Conservation (phyloP, 352 stramenopile genomes). For the Pythium volutum region DNA sequence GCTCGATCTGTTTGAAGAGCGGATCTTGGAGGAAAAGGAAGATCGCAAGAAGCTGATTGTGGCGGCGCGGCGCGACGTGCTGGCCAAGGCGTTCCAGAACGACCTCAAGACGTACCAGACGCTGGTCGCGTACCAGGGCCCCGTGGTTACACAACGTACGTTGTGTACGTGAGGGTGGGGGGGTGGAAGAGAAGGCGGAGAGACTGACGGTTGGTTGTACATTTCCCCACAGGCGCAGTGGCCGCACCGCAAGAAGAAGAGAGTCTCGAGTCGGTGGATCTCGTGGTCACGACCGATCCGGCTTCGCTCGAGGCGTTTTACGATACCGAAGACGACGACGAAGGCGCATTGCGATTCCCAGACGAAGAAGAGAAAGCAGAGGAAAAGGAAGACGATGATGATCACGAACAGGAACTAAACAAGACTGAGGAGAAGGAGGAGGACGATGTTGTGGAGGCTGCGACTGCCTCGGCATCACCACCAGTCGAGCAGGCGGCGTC, state of each 20-base stretch:
- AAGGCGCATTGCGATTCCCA: constrained; percentile 1
- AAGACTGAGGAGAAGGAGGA: too few species aligned
- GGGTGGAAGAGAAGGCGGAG: too few species aligned
- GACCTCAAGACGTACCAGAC: constrained; percentile 82
- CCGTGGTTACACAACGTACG: constrained; percentile 13
- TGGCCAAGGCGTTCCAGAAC: constrained; percentile 66
- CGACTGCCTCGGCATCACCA: not conserved
- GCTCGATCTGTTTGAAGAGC: constrained; percentile 65
- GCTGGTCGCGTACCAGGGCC: constrained; percentile 54
- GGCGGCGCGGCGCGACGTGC: constrained; percentile 46
- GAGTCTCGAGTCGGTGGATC: constrained; percentile 69
- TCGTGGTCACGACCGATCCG: constrained; percentile 59
- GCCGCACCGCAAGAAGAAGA: constrained; percentile 24
- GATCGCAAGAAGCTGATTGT: constrained; percentile 52
- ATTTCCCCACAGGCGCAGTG: constrained; percentile 6
- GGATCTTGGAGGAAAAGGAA: constrained; percentile 65
- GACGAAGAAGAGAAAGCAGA: constrained; percentile 34
- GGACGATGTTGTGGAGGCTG: not conserved
- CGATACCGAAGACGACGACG: constrained; percentile 45
- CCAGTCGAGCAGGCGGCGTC: not conserved
- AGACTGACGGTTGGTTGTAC: not conserved
- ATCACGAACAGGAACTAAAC: not conserved
- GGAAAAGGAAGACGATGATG: constrained; percentile 22
- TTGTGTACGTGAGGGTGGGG: not conserved
- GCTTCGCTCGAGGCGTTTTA: constrained; percentile 75